A percentile compares a stretch with the other conserved stretches of the same genome.
Conservation (phyloP, 805 yeast species). For the Scheffersomyces amazonensis region DNA sequence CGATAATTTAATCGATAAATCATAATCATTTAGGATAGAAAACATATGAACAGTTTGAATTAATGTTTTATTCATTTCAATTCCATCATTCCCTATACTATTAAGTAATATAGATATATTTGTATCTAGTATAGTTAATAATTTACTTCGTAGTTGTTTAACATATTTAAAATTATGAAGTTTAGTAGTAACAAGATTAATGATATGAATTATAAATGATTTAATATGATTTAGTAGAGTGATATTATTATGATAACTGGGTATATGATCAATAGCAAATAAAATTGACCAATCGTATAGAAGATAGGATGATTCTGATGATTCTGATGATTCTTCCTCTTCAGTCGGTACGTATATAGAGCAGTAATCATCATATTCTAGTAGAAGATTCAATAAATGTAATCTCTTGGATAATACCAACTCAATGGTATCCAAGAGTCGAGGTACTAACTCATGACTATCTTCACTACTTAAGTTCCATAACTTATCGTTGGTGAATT, state of each 20-base stretch:
- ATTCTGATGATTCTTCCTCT: slow-evolving; percentile 1
- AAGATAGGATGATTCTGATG: slow-evolving; percentile 2
- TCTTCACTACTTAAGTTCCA: neutral
- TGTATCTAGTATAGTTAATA: slow-evolving; percentile 16
- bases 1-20: slow-evolving; percentile 25
- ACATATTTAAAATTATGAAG: slow-evolving; percentile 25
- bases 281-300: slow-evolving; percentile 30
- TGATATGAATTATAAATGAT: slow-evolving; percentile 29
- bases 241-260: slow-evolving; percentile 10
- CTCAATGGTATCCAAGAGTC: slow-evolving; percentile 28
- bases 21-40: slow-evolving; percentile 35
- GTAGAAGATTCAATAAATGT: slow-evolving; percentile 15
- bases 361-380: slow-evolving; percentile 10
- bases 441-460: slow-evolving; percentile 11
- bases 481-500: slow-evolving; percentile 26
- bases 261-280: slow-evolving; percentile 24
- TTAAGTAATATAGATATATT: slow-evolving; percentile 12
- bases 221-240: slow-evolving; percentile 21
- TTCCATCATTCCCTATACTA: slow-evolving; percentile 3
- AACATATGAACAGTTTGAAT: slow-evolving; percentile 26
- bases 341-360: neutral
- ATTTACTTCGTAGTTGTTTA: slow-evolving; percentile 13
- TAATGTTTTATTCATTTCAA: slow-evolving; percentile 6
- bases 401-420: slow-evolving; percentile 29
- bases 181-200: slow-evolving; percentile 26